These are phyloP conservation scores for Neopestalotiopsis rosae DNA, from an alignment of 2,329 filamentous ascomycete species.

Conservation along the genomic window DNA sequence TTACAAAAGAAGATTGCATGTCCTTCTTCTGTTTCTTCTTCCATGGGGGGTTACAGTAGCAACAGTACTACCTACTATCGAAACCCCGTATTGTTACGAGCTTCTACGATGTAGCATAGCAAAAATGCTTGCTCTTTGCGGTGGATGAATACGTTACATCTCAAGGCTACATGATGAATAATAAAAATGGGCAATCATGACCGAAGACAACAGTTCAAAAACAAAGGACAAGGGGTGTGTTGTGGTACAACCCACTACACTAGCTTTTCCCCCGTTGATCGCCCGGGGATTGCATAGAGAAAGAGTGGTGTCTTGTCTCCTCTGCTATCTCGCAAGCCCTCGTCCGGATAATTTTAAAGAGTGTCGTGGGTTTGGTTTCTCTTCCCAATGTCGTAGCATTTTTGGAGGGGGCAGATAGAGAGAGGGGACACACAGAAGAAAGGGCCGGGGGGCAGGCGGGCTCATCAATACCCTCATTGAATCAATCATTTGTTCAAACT, in stretches of 20 bases:
- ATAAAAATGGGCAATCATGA: background rate
- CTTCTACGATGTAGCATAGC: background rate
- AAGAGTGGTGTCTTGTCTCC: background rate
- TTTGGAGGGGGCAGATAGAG: too few relatives aligned
- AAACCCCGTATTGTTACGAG: background rate
- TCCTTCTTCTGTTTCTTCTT: too few relatives aligned
- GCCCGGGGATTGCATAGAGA: background rate
- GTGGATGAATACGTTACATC: slow-evolving; percentile 10
- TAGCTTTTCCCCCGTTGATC: background rate
- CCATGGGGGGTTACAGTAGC: too few relatives aligned
- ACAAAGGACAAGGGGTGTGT: background rate
- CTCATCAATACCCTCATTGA: too few relatives aligned
- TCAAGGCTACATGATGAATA: slow-evolving; percentile 1
- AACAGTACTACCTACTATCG: background rate
- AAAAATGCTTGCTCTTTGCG: too few relatives aligned
- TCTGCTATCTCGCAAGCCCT: slow-evolving; percentile 4
- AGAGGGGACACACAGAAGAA: too few relatives aligned
- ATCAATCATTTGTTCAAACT: too few relatives aligned
- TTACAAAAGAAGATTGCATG: too few relatives aligned
- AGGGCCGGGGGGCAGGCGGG: too few relatives aligned
- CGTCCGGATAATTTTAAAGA: slow-evolving; percentile 3
- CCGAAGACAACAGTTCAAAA: background rate
- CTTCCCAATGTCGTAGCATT: background rate
- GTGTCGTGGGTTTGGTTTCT: background rate
- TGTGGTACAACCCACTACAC: too few relatives aligned